Evolutionary conservation across 371 early-diverging fungal genomes (phyloP), one percentile per base, ranked within the genome.

Genomic region (Entomophthora muscae): DNA sequence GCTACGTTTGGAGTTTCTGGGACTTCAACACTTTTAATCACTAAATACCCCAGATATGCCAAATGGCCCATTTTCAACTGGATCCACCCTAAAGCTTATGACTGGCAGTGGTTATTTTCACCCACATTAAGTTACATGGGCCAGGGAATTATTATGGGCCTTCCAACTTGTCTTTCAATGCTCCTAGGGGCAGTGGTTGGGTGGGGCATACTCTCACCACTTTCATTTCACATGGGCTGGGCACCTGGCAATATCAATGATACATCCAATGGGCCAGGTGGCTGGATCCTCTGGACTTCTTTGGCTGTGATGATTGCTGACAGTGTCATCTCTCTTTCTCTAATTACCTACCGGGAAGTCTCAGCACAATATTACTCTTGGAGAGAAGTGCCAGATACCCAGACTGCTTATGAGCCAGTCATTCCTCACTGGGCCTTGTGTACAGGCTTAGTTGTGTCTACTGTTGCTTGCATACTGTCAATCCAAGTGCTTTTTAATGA

Each of bases 221-320:
- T 84, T 1, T 84, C 84, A 0, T 78, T 78, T 53, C 72, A 73
- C 62, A 73, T 76, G 5, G 81, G 83, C 13, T 89, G 90, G 90
- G 88, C 87, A 3, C 79, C 82, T 0, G 90, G 90, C 0, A 78
- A 80, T 0, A 80, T 89, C 7, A 68, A 75, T 53, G 86, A 86
- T 62, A 83, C 84, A 79, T 83, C 83, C 52, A 72, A 67, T 0
- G 88, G 90, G 5, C 79, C 84, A 2, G 78, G 82, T 42, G 88
- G 90, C 7, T 89, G 90, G 90, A 89, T 89, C 61, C 70, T 88
- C 27, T 89, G 90, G 88, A 76, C 88, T n/a, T 86, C 86, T 31
- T 52, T 86, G 21, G 86, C 85, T 10, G 83, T 89, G 21, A 88
- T 89, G 88, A 81, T 89, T 66, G 79, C 86, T 2, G 90, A 89